Evolutionary conservation across 2,329 filamentous ascomycete species (phyloP).

Genomic region (Colletotrichum kahawae): DNA sequence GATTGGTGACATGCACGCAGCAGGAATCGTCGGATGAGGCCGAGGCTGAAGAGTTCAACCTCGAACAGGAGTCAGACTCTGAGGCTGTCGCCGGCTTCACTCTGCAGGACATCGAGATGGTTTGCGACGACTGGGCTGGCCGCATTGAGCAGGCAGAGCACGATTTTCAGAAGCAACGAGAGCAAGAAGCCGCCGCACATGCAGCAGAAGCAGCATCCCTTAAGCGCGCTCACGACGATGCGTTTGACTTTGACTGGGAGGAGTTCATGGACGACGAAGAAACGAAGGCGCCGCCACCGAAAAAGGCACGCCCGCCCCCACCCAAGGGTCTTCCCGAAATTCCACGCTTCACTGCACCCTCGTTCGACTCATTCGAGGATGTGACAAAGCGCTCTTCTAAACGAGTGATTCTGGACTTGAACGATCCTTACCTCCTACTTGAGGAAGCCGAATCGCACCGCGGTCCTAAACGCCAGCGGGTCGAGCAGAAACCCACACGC

Average conservation of each 20-base stretch:
- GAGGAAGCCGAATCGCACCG: conserved; percentile 75
- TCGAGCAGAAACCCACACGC: conserved; percentile 64
- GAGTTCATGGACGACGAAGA: conserved; percentile 60
- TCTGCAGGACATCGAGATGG: conserved; percentile 80
- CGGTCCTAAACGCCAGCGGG: conserved; percentile 62
- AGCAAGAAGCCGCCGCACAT: conserved; percentile 30
- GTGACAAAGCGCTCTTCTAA: conserved; percentile 76
- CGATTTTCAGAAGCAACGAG: conserved; percentile 36
- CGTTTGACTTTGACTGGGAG: conserved; percentile 65
- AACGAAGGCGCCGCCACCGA: conserved; percentile 50
- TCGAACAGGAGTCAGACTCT: conserved; percentile 58
- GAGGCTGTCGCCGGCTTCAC: conserved; percentile 77
- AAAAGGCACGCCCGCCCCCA: conserved; percentile 72
- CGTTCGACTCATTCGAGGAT: conserved; percentile 81
- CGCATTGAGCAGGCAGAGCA: conserved; percentile 57
- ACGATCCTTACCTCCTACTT: conserved; percentile 85
- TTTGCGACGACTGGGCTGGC: conserved; percentile 85
- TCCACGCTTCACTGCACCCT: conserved; percentile 66
- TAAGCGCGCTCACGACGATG: conserved; percentile 23
- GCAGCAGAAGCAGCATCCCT: conserved; percentile 23
- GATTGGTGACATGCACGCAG: conserved; percentile 49
- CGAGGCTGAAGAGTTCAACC: conserved; percentile 46
- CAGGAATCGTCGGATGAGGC: conserved; percentile 47
- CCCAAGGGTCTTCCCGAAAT: conserved; percentile 64
- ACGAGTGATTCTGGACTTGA: conserved; percentile 82